Conservation (phyloP, 768 basidiomycete genomes). For the Trametes cinnabarina region DNA sequence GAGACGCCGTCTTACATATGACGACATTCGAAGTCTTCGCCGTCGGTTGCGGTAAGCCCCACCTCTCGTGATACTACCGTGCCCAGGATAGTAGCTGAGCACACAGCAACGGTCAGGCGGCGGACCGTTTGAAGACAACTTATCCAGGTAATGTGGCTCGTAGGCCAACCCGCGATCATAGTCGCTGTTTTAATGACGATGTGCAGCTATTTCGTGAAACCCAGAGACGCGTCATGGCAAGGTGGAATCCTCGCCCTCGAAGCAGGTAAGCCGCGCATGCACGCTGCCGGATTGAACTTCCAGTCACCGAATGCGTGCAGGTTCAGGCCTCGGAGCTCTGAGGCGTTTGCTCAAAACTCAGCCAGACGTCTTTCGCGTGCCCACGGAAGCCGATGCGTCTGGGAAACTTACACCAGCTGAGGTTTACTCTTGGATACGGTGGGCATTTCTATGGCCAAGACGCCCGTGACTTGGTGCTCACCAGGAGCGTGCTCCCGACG, state of each 20-base stretch:
- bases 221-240: constrained; percentile 61
- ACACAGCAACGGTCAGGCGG: constrained; percentile 54
- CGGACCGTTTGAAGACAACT: constrained; percentile 85
- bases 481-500: background rate
- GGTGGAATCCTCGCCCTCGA: constrained; percentile 84
- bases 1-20: constrained; percentile 30
- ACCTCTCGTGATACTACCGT: background rate
- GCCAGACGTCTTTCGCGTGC: constrained; percentile 51
- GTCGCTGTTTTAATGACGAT: too few species aligned
- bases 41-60: constrained; percentile 47
- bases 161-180: constrained; percentile 3
- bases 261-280: constrained; percentile 57
- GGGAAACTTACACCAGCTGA: constrained; percentile 41
- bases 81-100: background rate
- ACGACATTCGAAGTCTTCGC: constrained; percentile 69
- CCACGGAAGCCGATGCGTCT: constrained; percentile 17
- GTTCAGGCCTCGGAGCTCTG: constrained; percentile 84
- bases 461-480: background rate
- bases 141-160: constrained; percentile 64
- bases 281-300: background rate
- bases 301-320: constrained; percentile 37
- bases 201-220: constrained; percentile 84
- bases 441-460: background rate
- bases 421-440: constrained; percentile 44
- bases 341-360: constrained; percentile 54